Percentiles rank a stretch among this genome's conserved stretches.
Conservation (phyloP, 495 filamentous ascomycete species). For the Aspergillus diversus region DNA sequence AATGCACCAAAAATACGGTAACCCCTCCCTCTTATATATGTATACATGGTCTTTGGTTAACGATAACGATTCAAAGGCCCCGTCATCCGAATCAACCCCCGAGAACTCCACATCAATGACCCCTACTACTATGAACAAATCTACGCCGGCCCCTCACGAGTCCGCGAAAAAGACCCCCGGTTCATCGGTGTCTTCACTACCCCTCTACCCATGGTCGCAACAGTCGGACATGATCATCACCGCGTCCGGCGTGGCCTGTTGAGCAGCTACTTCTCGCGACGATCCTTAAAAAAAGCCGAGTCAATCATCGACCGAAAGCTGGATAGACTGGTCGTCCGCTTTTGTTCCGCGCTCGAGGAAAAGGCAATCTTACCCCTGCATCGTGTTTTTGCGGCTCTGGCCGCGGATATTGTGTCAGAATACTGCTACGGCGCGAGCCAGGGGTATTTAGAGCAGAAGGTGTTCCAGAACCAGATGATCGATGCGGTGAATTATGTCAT, state of each 20-base stretch:
- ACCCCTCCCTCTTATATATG: not conserved
- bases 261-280: slow-evolving; percentile 32
- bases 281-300: slow-evolving; percentile 1
- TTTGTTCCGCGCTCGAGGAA: slow-evolving; percentile 35
- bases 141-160: slow-evolving; percentile 27
- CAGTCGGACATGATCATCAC: slow-evolving; percentile 28
- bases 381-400: slow-evolving; percentile 43
- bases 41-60: not conserved
- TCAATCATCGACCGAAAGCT: not conserved
- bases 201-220: slow-evolving; percentile 19
- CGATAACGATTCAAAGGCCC: slow-evolving; percentile 39
- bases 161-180: slow-evolving; percentile 28
- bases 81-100: slow-evolving; percentile 54
- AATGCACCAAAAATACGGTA: slow-evolving; percentile 53
- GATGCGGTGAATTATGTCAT: not conserved
- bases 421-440: slow-evolving; percentile 46
- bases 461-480: not conserved
- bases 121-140: slow-evolving; percentile 37
- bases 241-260: slow-evolving; percentile 28
- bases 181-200: slow-evolving; percentile 20
- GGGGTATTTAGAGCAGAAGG: slow-evolving; percentile 27
- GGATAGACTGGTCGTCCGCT: slow-evolving; percentile 22
- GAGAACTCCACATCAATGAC: slow-evolving; percentile 52
- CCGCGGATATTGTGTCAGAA: slow-evolving; percentile 46
- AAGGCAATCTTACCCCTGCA: slow-evolving; percentile 32